phyloP scores from a whole-genome alignment of 345 rosid species.

The Gossypium ekmanianum region DNA sequence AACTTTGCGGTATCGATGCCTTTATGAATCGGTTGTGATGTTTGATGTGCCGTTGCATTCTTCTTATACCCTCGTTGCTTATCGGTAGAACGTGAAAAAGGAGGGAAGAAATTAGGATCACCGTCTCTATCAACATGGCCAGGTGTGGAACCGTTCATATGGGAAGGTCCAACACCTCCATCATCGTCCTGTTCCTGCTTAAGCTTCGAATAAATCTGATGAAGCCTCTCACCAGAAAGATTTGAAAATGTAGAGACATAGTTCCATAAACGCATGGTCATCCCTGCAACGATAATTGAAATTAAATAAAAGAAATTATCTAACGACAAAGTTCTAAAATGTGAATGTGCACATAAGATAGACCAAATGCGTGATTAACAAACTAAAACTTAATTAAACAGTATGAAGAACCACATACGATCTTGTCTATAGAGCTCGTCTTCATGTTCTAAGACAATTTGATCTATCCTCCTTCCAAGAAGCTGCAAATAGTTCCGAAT shows the following conservation, averaged over 20 bases:
- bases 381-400: background rate
- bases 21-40: slow-evolving; percentile 46
- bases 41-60: slow-evolving; percentile 40
- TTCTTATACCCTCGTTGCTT: slow-evolving; percentile 57
- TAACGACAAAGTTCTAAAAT: background rate
- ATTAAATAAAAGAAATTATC: slow-evolving; percentile 2
- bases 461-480: slow-evolving; percentile 81
- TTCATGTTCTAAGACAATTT: slow-evolving; percentile 67
- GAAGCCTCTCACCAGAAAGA: slow-evolving; percentile 81
- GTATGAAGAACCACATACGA: slow-evolving; percentile 47
- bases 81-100: slow-evolving; percentile 37
- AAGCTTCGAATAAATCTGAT: slow-evolving; percentile 87
- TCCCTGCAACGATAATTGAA: slow-evolving; percentile 47
- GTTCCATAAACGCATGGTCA: slow-evolving; percentile 85
- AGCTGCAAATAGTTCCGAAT: slow-evolving; percentile 91
- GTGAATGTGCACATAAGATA: background rate
- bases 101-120: slow-evolving; percentile 41
- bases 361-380: background rate
- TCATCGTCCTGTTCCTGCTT: slow-evolving; percentile 75
- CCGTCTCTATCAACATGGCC: slow-evolving; percentile 36
- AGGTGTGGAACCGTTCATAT: slow-evolving; percentile 47
- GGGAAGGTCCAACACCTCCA: slow-evolving; percentile 69
- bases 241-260: slow-evolving; percentile 96
- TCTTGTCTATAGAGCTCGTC: slow-evolving; percentile 71
- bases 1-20: slow-evolving; percentile 66